Conservation (phyloP, 139 green algal species). For the Coelastrella sp. region DNA sequence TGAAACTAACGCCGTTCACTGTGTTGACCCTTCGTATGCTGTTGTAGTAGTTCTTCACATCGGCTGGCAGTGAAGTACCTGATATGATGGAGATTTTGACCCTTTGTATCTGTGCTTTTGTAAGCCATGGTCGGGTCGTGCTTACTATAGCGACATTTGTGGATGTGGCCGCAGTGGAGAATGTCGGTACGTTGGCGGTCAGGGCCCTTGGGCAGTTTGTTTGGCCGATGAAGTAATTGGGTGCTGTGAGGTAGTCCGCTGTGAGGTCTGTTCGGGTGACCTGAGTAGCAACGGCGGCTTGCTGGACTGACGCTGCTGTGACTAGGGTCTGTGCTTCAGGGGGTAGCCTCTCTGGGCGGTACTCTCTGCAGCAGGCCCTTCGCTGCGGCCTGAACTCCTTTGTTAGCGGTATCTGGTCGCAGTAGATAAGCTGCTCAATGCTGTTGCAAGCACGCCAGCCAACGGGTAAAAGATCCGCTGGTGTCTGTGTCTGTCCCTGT, state of each 20-base stretch:
- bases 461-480: neutral
- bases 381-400: neutral
- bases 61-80: neutral
- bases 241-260: neutral
- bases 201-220: neutral
- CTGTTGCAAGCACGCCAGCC: neutral
- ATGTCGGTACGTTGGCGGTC: neutral
- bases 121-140: neutral
- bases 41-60: neutral
- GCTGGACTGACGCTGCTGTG: neutral
- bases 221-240: constrained; percentile 1
- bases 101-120: neutral
- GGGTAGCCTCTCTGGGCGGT: neutral
- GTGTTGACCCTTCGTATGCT: neutral
- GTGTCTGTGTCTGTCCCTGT: neutral
- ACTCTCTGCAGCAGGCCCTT: neutral
- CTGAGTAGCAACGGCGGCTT: neutral
- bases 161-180: neutral
- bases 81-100: neutral
- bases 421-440: neutral
- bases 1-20: neutral
- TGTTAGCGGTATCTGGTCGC: neutral
- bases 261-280: neutral
- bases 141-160: neutral
- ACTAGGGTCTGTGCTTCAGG: neutral